Evolutionary conservation across 495 filamentous ascomycete genomes (phyloP), one percentile per base, ranked within the genome.

Genomic region (Trichoderma gamsii): DNA sequence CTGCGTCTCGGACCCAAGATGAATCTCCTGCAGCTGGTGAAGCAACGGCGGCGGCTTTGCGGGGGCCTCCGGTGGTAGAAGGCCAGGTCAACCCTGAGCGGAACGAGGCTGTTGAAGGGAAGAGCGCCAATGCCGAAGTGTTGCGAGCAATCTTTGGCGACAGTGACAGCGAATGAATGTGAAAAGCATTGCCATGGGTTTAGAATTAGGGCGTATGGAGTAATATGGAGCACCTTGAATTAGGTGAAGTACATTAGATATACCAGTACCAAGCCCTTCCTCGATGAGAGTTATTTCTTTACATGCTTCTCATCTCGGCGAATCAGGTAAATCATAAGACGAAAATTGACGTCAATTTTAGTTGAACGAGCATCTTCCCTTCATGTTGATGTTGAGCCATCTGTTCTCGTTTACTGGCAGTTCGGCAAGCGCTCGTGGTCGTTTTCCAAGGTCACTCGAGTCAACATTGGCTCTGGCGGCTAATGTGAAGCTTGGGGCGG

Each of bases 61-160:
- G 12, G 21, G 18, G 27, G 9, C 27, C 3, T 32, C 41, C 27
- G 1, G 16, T 6, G 15, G n/a, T 32, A 6, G 71, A 69, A 63
- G 73, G 75, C 15, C 77, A 81, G 4, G 73, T 97, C 49, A 88
- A 97, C 79, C 83, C 89, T 0, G 90, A 92, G 68, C 84, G 81
- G 66, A 99, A 97, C 74, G 91, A 95, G 69, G 94, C 95, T 16
- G 73, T 99, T 38, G 93, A 96, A 71, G 90, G 84, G 0, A 84
- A 89, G 71, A 87, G 88, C 67, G 91, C 93, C 5, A 89, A 89
- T 2, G 94, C 97, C 63, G 92, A 89, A n/a, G 88, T 97, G 4
- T 96, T 99, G 73, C 91, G 88, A 75, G 92, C 92, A 25, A 92
- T 99, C 18, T 99, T 99, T 82, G 95, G 94, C 11, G 92, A 90